Base-by-base conservation (phyloP, 73 alveolate genomes). In the Paramecium pentaurelia region DNA sequence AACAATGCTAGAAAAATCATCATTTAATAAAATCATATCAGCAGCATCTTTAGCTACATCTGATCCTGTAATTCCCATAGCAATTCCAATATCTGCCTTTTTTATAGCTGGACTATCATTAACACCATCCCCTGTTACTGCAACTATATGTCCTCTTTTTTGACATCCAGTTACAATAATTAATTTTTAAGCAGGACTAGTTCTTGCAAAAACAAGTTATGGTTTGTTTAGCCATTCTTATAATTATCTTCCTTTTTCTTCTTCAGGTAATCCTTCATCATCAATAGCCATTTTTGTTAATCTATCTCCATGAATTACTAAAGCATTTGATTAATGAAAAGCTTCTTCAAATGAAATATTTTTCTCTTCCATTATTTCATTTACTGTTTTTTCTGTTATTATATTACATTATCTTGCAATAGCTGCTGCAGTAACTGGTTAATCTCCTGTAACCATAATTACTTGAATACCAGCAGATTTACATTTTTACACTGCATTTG, bases 101-200 rank as follows among this genome's bases (percentile, higher is more conserved):
- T 93, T 93, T 59, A 96, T 73, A 38, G 99, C 99, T 9, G 99
- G 97, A 7, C 99, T 96, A 92, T 97, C 99, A 94, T 98, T 97
- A 14, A 97, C 99, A 12, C 99, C 99, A 89, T 97, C 99, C 14
- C 99, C 99, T 22, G 99, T 98, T 36, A 97, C 99, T 18, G 99
- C 99, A 22, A 97, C 99, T 25, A 98, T 93, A 92, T 97, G 99
- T 6, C 99, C 98, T 58, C 95, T 95, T 77, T 95, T 96, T 94
- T 97, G 96, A 90, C 99, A 96, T 34, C 98, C 99, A 77, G 97
- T 96, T 18, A 98, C 99, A 71, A 98, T 98, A 90, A 96, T 91
- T 58, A 96, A 95, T 94, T 98, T 98, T 90, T 98, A 96, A 42
- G 99, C 96, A 12, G 99, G 99, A 47, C 98, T 96, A 34, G 99